Percentiles rank a stretch among this genome's conserved stretches.
phyloP scores from a whole-genome alignment of 192 early-diverging fungal genomes.

The Backusella sp. region DNA sequence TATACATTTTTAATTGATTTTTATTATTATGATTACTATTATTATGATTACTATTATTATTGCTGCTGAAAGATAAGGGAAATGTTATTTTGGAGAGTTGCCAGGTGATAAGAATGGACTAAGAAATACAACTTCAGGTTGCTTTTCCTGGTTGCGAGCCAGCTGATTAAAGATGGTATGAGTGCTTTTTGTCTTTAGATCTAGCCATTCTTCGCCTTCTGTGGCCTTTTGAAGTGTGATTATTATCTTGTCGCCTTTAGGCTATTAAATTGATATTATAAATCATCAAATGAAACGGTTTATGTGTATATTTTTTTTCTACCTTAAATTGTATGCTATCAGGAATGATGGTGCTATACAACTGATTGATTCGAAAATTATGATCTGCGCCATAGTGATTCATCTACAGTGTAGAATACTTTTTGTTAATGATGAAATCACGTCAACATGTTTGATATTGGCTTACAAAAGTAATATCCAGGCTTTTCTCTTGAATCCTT shows the following conservation, averaged over 20 bases:
- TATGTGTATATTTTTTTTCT: background rate
- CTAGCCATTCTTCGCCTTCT: constrained; percentile 24
- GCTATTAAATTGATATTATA: background rate
- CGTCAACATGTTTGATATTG: background rate
- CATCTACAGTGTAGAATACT: constrained; percentile 7
- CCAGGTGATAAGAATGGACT: constrained; percentile 2
- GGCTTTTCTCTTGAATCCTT: constrained; percentile 10
- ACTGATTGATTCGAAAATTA: constrained; percentile 24
- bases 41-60: background rate
- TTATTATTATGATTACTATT: no score
- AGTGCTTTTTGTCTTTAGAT: constrained; percentile 13
- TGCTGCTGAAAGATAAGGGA: background rate
- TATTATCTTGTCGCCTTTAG: constrained; percentile 19
- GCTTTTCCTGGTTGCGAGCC: constrained; percentile 20
- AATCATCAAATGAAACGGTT: background rate
- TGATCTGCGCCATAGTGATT: constrained; percentile 21
- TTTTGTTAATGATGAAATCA: background rate
- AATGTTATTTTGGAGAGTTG: background rate
- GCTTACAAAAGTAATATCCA: constrained; percentile 27
- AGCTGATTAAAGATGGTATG: constrained; percentile 18
- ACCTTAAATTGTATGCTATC: constrained; percentile 20
- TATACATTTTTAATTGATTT: background rate
- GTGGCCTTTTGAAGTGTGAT: constrained; percentile 20
- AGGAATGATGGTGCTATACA: constrained; percentile 8
- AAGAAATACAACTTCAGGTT: background rate